Evolutionary conservation across 208 protist genomes (phyloP).

Genomic region (Acanthamoeba sp.): DNA sequence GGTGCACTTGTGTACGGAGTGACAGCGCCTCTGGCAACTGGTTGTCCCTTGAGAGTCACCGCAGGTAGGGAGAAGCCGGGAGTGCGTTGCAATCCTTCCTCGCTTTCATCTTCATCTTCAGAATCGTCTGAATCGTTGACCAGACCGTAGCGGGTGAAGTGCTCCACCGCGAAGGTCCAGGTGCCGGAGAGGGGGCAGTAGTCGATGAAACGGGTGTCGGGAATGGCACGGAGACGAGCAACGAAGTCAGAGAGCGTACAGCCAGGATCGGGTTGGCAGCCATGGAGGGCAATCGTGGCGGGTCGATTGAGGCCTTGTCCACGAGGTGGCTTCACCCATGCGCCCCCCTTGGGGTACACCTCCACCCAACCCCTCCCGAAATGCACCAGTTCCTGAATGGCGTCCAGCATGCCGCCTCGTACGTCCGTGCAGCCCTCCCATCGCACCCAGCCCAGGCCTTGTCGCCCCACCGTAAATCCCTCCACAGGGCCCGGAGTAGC

Average conservation of each 20-base stretch:
- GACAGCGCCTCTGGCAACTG: not conserved
- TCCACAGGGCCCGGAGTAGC: not conserved
- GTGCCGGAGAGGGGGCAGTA: slow-evolving; percentile 20
- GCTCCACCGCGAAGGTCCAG: slow-evolving; percentile 35
- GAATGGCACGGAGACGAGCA: not conserved
- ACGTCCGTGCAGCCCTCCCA: slow-evolving; percentile 6
- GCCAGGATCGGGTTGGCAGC: not conserved
- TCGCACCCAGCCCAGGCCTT: not conserved
- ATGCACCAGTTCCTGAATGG: not conserved
- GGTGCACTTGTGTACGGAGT: not conserved
- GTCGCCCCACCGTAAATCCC: not conserved
- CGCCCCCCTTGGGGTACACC: slow-evolving; percentile 13
- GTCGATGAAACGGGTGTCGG: slow-evolving; percentile 6
- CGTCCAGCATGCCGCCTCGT: not conserved
- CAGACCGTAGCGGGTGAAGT: slow-evolving; percentile 50
- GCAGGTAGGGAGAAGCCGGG: not conserved
- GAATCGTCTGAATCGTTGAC: not conserved
- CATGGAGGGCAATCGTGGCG: slow-evolving; percentile 22
- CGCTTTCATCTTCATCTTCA: not conserved
- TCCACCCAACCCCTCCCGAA: slow-evolving; percentile 23
- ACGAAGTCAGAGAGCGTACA: not conserved
- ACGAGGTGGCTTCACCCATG: slow-evolving; percentile 2
- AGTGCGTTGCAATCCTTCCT: not conserved
- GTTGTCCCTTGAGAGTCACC: not conserved
- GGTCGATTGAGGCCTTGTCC: slow-evolving; percentile 24